Conservation (phyloP, 208 protist genomes). For the Crithidia expoeki region DNA sequence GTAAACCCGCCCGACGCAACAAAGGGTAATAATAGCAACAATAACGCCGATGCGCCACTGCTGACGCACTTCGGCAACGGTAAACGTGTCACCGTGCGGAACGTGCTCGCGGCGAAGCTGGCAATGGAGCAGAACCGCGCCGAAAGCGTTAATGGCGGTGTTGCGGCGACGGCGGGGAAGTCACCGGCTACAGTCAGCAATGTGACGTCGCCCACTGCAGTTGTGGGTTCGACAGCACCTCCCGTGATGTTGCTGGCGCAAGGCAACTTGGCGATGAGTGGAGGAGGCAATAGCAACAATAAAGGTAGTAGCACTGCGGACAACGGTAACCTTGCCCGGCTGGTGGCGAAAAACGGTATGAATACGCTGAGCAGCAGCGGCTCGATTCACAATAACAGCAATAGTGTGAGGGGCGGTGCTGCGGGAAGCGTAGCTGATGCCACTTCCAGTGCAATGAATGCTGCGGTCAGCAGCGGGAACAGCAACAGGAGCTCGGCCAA, state of each 20-base stretch:
- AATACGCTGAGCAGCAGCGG: neutral
- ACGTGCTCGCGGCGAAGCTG: constrained; percentile 57
- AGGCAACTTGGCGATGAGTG: constrained; percentile 12
- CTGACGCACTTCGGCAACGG: constrained; percentile 9
- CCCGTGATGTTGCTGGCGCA: constrained; percentile 15
- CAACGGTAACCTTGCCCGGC: constrained; percentile 21
- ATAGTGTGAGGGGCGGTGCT: neutral
- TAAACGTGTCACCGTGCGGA: constrained; percentile 24
- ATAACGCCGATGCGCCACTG: neutral
- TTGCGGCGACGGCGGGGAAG: no score
- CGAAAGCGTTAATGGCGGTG: neutral
- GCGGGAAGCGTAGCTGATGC: neutral
- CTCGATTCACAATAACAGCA: neutral
- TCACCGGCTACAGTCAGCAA: neutral
- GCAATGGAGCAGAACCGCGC: constrained; percentile 39
- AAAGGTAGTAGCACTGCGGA: neutral
- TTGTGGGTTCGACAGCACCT: constrained; percentile 3
- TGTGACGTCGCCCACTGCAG: neutral
- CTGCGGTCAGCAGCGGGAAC: neutral
- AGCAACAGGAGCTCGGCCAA: neutral
- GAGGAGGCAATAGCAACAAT: neutral
- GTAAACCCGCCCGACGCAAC: neutral
- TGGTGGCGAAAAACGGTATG: constrained; percentile 10
- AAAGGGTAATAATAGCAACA: no score
- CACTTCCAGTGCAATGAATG: no score